phyloP scores from a whole-genome alignment of 495 filamentous ascomycete genomes.

The Penicillium subrubescens region DNA sequence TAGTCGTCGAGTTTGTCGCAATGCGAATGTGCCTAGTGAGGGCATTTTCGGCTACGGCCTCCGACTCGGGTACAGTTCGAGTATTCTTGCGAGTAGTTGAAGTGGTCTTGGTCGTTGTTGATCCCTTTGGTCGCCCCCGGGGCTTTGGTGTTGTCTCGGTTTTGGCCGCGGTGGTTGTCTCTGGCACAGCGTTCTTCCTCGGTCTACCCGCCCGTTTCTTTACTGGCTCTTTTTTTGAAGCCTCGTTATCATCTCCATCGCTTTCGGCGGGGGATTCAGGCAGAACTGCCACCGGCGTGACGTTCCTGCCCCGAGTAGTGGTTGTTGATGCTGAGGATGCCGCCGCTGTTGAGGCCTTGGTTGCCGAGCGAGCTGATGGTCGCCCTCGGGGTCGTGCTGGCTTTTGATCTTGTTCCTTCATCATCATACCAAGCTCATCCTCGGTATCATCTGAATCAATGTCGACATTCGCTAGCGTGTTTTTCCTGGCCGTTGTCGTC shows the following conservation, averaged over 20 bases:
- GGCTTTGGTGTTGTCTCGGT: constrained; percentile 27
- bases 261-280: constrained; percentile 15
- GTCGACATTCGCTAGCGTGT: constrained; percentile 19
- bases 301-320: constrained; percentile 23
- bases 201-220: constrained; percentile 43
- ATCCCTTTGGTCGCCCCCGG: constrained; percentile 41
- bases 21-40: constrained; percentile 30
- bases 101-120: constrained; percentile 21
- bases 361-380: constrained; percentile 17
- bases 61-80: constrained; percentile 19
- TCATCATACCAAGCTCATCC: constrained; percentile 43
- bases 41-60: constrained; percentile 20
- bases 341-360: constrained; percentile 14
- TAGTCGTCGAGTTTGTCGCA: constrained; percentile 33
- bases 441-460: constrained; percentile 40
- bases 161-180: constrained; percentile 16
- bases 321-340: background rate
- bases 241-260: constrained; percentile 28
- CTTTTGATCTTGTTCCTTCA: constrained; percentile 16
- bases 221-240: constrained; percentile 28
- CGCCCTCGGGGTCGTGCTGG: constrained; percentile 20
- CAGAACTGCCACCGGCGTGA: constrained; percentile 9
- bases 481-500: constrained; percentile 19
- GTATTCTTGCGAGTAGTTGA: constrained; percentile 29
- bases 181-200: constrained; percentile 24